A percentile compares a stretch with the other conserved stretches of the same genome.
These are phyloP conservation scores for Beauveria sp. DNA, from an alignment of 2,329 filamentous ascomycete species.

Conservation along the genomic window DNA sequence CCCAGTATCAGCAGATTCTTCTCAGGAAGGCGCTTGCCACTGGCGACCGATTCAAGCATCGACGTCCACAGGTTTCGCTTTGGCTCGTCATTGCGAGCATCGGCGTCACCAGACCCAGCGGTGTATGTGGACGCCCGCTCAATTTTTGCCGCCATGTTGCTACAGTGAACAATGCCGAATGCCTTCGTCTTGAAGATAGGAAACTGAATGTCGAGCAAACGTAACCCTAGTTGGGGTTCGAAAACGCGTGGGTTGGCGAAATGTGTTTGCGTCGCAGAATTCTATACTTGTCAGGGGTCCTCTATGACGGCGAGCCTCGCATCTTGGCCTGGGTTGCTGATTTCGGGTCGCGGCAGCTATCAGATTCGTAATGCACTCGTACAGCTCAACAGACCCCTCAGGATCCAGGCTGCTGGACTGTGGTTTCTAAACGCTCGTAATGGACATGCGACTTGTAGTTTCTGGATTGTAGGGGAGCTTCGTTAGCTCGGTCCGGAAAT, in stretches of 20 bases:
- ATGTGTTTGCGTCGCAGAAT: neutral
- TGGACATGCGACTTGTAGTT: slow-evolving; percentile 2
- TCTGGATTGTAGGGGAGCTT: slow-evolving; percentile 1
- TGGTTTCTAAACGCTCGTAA: neutral
- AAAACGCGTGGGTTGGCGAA: neutral
- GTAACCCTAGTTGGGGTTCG: neutral
- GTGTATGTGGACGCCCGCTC: slow-evolving; percentile 55
- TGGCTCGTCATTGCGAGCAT: slow-evolving; percentile 56
- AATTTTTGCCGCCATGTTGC: slow-evolving; percentile 41
- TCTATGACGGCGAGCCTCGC: slow-evolving; percentile 1
- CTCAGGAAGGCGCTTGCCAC: slow-evolving; percentile 80
- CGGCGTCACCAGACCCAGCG: slow-evolving; percentile 45
- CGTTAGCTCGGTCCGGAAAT: slow-evolving; percentile 27
- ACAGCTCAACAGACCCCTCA: neutral
- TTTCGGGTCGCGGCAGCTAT: neutral
- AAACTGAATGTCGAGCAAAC: neutral
- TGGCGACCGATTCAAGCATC: slow-evolving; percentile 84
- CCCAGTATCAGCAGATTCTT: slow-evolving; percentile 86
- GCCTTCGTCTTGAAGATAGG: neutral
- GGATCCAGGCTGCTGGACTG: neutral
- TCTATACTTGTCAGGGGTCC: slow-evolving; percentile 4
- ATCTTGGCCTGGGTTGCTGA: neutral
- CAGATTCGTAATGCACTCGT: neutral
- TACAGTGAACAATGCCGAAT: slow-evolving; percentile 5
- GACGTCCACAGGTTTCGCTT: slow-evolving; percentile 92